Conservation (phyloP, 139 green algal genomes). For the Trebouxia sp. region DNA sequence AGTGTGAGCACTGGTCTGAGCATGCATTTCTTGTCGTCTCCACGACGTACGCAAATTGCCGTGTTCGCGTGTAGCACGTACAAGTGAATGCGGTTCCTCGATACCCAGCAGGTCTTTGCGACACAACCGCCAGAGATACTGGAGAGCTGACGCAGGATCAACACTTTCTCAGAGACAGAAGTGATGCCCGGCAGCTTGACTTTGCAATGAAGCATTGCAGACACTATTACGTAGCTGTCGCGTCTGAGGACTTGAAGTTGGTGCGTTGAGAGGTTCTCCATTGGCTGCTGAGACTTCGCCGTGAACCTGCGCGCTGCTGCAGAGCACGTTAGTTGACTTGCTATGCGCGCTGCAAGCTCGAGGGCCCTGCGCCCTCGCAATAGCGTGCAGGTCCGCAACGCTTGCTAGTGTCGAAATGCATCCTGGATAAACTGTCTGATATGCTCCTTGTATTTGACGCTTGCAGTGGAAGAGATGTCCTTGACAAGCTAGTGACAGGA, state of each 20-base stretch:
- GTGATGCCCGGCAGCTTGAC: too few species aligned
- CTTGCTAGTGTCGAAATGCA: background rate
- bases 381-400: background rate
- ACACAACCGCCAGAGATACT: too few species aligned
- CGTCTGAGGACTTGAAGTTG: slow-evolving; percentile 1
- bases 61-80: background rate
- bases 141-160: too few species aligned
- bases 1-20: too few species aligned
- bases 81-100: background rate
- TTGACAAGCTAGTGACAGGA: slow-evolving; percentile 8
- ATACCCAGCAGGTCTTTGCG: background rate
- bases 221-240: slow-evolving; percentile 10
- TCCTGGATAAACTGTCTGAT: too few species aligned
- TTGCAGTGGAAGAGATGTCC: slow-evolving; percentile 17
- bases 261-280: background rate
- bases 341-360: background rate
- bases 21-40: too few species aligned
- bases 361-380: background rate
- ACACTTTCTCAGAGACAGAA: too few species aligned
- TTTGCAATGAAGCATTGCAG: background rate
- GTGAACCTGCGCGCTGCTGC: background rate
- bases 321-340: slow-evolving; percentile 10
- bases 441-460: too few species aligned
- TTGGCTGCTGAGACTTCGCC: too few species aligned
- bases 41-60: too few species aligned